Conservation (phyloP, 2,329 filamentous ascomycete species). For the Trichoderma breve region DNA sequence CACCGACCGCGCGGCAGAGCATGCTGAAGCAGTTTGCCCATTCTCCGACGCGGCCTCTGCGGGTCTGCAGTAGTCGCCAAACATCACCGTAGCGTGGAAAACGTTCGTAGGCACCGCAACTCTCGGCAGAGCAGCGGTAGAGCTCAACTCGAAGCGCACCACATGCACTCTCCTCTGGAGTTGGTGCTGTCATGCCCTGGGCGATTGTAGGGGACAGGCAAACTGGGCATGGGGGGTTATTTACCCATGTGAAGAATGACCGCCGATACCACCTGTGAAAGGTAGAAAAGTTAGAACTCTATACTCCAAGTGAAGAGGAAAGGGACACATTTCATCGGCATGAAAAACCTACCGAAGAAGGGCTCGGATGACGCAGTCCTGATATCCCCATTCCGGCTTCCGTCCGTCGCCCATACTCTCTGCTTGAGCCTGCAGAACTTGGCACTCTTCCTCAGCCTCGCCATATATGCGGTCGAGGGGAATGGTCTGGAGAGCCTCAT, state of each 20-base stretch:
- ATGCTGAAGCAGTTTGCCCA: slow-evolving; percentile 99
- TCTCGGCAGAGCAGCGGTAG: slow-evolving; percentile 76
- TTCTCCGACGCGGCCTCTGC: slow-evolving; percentile 84
- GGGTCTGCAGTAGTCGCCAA: slow-evolving; percentile 84
- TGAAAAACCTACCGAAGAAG: slow-evolving; percentile 65
- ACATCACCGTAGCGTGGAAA: slow-evolving; percentile 96
- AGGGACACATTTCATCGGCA: slow-evolving; percentile 20
- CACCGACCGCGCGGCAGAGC: slow-evolving; percentile 90
- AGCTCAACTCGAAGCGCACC: slow-evolving; percentile 86
- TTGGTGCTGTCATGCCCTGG: slow-evolving; percentile 78
- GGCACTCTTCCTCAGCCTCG: slow-evolving; percentile 89
- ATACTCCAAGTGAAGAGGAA: neutral
- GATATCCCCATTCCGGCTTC: slow-evolving; percentile 90
- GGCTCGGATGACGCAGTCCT: slow-evolving; percentile 91
- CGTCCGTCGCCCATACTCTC: slow-evolving; percentile 78
- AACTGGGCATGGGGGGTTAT: slow-evolving; percentile 82
- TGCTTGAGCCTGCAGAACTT: slow-evolving; percentile 83
- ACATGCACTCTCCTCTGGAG: slow-evolving; percentile 83
- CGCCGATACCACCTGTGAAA: slow-evolving; percentile 76
- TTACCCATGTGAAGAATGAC: slow-evolving; percentile 94
- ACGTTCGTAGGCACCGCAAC: slow-evolving; percentile 77
- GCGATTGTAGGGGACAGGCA: slow-evolving; percentile 82
- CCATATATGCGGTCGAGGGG: slow-evolving; percentile 88
- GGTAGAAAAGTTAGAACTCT: slow-evolving; percentile 23
- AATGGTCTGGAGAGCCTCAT: slow-evolving; percentile 84